phyloP scores from a whole-genome alignment of 2,329 filamentous ascomycete species.

The Gliomastix tumulicola region DNA sequence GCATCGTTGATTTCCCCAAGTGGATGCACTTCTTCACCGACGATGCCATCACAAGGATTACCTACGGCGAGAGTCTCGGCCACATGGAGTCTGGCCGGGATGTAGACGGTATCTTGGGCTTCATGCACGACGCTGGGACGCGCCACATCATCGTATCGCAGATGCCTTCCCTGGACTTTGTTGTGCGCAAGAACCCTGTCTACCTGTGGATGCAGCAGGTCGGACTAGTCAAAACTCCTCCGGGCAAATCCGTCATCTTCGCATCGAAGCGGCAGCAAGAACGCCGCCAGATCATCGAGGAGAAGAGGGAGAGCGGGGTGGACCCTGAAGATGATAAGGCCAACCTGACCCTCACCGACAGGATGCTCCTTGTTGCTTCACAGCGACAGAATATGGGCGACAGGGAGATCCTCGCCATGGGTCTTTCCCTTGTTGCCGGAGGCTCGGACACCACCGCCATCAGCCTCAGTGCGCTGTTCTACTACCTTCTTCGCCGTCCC shows the following conservation, averaged over 20 bases:
- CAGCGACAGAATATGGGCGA: not conserved
- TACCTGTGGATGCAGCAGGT: slow-evolving; percentile 60
- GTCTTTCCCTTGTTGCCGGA: slow-evolving; percentile 16
- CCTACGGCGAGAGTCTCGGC: not conserved
- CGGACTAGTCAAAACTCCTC: slow-evolving; percentile 39
- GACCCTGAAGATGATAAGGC: not conserved
- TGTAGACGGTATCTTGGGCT: not conserved
- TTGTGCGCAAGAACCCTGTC: slow-evolving; percentile 70
- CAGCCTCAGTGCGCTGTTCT: slow-evolving; percentile 34
- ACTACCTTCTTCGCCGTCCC: slow-evolving; percentile 29
- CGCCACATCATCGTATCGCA: slow-evolving; percentile 28
- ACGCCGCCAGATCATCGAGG: not conserved
- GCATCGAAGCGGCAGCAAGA: not conserved
- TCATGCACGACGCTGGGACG: not conserved
- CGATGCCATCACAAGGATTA: not conserved
- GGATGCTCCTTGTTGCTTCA: not conserved
- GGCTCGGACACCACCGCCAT: slow-evolving; percentile 41
- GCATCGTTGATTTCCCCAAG: not conserved
- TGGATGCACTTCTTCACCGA: not conserved
- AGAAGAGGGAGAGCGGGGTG: not conserved
- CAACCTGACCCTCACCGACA: not conserved
- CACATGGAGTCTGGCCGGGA: not conserved
- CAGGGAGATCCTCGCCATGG: not conserved
- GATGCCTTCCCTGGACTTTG: slow-evolving; percentile 62
- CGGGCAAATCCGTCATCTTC: not conserved